Base-by-base conservation (phyloP, 179 eudicot genomes). In the Heliamphora pulchella region DNA sequence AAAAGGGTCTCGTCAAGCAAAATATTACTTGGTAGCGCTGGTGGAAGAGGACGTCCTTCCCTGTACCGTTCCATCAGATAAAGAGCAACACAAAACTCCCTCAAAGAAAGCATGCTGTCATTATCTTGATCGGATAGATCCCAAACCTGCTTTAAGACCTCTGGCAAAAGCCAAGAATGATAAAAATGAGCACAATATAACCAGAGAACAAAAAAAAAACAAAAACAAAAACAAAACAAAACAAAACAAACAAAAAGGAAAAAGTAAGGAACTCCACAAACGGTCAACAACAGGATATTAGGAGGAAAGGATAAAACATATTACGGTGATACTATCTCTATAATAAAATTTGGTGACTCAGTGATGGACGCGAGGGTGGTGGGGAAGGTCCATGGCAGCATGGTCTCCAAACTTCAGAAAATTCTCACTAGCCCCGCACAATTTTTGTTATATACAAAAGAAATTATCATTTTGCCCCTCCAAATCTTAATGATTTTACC, bases 111-210 rank as follows among this genome's bases (percentile, higher is more conserved):
- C 98, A 92, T 94, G 89, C 97, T 92, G 82, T 96, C 99, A 86
- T 86, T 92, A 84, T 96, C 99, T 90, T 96, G 98, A 86, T 96
- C 99, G 70, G 99, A 92, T 85, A 96, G 86, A 87, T 94, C 97
- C 99, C 99, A 96, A 81, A 96, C 98, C 94, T 94, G 97, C 90
- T 90, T 96, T 81, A 96, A 84, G 83, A 92, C 88, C 91, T 96
- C 99, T 96, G 93, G 75, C 81, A 86, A 81, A 81, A 76, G 82
- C 68, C 59, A 70, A n/a, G 41, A 63, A 47, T 20, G 3, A 58
- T 20, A 79, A 73, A 39, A 75, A 53, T 62, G 41, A 55, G 67
- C n/a, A 70, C 20, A 62, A 51, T 22, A 58, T 80, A 22, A 8
- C 64, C 17, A 10, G 22, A 78, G 5, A 53, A 66, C 31, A 78